phyloP scores from a whole-genome alignment of 2,329 filamentous ascomycete genomes.

The Aspergillus aculeatus region DNA sequence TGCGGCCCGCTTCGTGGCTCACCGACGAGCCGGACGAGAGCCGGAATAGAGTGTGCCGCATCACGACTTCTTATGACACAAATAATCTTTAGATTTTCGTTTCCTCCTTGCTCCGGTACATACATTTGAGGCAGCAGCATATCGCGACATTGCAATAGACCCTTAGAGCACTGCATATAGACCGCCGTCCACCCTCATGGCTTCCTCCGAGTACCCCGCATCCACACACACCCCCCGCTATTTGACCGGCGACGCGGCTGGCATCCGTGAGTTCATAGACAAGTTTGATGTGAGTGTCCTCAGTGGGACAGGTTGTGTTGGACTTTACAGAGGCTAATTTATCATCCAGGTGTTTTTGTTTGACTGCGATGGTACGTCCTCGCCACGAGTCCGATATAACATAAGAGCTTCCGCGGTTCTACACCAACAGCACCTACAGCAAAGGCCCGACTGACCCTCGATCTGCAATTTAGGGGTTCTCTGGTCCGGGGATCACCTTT shows the following conservation, averaged over 20 bases:
- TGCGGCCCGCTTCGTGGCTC: not conserved
- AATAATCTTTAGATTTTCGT: not conserved
- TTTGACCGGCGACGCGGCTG: slow-evolving; percentile 74
- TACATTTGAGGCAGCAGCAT: not conserved
- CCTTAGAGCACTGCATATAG: not conserved
- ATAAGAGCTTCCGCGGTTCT: not conserved
- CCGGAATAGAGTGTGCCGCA: not conserved
- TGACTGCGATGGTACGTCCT: slow-evolving; percentile 83
- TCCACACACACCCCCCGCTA: slow-evolving; percentile 48
- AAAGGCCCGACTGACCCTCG: slow-evolving; percentile 15
- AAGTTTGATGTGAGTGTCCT: slow-evolving; percentile 77
- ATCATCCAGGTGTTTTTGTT: slow-evolving; percentile 76
- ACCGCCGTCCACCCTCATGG: not conserved
- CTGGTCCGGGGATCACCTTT: slow-evolving; percentile 92
- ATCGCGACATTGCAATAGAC: not conserved
- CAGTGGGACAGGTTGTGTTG: not conserved
- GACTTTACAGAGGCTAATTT: slow-evolving; percentile 19
- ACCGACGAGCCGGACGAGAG: not conserved
- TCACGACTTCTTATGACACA: not conserved
- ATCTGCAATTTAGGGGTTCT: slow-evolving; percentile 69
- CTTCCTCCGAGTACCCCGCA: slow-evolving; percentile 19
- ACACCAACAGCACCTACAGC: not conserved
- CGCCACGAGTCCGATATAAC: too few relatives aligned
- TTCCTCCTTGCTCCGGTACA: not conserved
- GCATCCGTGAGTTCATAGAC: slow-evolving; percentile 79